Conservation (phyloP, 2,329 filamentous ascomycete species). For the Trichoderma sp. region DNA sequence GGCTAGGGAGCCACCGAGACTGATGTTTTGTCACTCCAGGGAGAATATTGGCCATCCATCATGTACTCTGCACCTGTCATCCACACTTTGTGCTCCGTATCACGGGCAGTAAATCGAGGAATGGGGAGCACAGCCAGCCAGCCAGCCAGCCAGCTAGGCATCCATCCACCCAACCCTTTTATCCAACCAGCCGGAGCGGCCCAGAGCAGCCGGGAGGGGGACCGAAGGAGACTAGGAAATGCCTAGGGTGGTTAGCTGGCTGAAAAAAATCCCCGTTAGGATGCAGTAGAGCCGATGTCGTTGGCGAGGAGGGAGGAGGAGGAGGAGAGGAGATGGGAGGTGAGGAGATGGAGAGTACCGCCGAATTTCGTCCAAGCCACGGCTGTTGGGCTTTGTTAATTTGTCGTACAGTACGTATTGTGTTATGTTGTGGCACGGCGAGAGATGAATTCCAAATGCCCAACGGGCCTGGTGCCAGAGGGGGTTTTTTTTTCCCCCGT, state of each 20-base stretch:
- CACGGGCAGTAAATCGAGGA: background rate
- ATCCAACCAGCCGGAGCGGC: constrained; percentile 7
- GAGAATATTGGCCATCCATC: constrained; percentile 2
- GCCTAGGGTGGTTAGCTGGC: background rate
- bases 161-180: background rate
- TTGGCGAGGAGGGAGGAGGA: background rate
- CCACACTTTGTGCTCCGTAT: background rate
- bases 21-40: background rate
- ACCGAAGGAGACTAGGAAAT: background rate
- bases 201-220: background rate
- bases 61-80: background rate
- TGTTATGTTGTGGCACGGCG: background rate
- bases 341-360: background rate
- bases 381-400: background rate
- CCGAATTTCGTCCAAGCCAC: background rate
- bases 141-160: too few species aligned
- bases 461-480: background rate
- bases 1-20: background rate
- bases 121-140: background rate
- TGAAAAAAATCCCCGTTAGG: background rate
- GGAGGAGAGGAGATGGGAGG: background rate
- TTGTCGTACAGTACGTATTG: background rate
- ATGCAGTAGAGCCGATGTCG: background rate
- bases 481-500: too few species aligned
- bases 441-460: background rate